phyloP scores from a whole-genome alignment of 176 grass and related monocot genomes.

The Luzula sylvatica region DNA sequence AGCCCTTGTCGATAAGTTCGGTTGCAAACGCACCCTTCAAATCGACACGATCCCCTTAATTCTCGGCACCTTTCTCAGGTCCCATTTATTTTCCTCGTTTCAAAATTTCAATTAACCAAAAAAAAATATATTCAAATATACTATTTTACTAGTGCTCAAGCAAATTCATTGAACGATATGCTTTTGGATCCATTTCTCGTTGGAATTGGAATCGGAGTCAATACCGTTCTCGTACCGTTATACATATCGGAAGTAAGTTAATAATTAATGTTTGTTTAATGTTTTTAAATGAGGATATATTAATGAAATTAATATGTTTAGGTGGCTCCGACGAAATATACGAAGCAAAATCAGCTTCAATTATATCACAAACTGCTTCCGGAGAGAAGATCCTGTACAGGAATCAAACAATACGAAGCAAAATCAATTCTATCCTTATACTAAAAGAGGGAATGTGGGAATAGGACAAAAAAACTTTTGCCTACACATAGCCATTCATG shows the following conservation, averaged over 20 bases:
- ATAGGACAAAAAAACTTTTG: too few species aligned
- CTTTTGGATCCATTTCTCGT: constrained; percentile 94
- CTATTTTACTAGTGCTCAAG: constrained; percentile 52
- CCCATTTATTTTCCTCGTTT: constrained; percentile 10
- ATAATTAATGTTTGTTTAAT: background rate
- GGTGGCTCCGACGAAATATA: constrained; percentile 92
- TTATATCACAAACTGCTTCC: constrained; percentile 70
- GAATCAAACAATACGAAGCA: constrained; percentile 11
- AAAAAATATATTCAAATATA: constrained; percentile 12
- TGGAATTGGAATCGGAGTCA: constrained; percentile 84
- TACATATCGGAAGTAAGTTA: constrained; percentile 80
- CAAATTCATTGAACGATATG: constrained; percentile 79
- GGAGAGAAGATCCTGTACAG: constrained; percentile 96
- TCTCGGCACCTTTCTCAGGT: constrained; percentile 82
- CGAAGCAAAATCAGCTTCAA: constrained; percentile 94
- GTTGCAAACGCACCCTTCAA: constrained; percentile 85
- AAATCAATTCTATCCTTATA: too few species aligned
- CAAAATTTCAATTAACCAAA: background rate
- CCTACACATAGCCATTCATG: too few species aligned
- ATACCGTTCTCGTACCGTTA: constrained; percentile 86
- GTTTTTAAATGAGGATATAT: background rate
- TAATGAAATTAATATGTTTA: constrained; percentile 28
- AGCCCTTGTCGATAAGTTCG: constrained; percentile 72
- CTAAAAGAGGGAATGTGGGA: too few species aligned
- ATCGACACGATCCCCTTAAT: constrained; percentile 77